Conservation (phyloP, 1,139 yeast species). For the Lodderomyces elongisporus region DNA sequence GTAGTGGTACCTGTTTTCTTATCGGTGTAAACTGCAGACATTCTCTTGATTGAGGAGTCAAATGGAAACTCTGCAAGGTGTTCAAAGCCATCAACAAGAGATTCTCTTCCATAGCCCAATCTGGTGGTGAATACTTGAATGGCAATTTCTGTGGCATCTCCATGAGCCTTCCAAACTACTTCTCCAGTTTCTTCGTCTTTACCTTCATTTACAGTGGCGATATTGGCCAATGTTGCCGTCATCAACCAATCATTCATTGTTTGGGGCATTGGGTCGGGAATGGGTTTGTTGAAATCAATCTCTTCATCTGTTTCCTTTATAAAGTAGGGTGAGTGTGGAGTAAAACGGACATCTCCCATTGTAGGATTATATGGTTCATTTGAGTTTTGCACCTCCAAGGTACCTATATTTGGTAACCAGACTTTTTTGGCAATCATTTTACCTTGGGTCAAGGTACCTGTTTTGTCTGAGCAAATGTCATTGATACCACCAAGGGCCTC, state of each 20-base stretch:
- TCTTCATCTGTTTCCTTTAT: slow-evolving; percentile 38
- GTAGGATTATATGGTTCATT: slow-evolving; percentile 73
- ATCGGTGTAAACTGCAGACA: slow-evolving; percentile 56
- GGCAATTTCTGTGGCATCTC: slow-evolving; percentile 84
- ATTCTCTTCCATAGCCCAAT: slow-evolving; percentile 44
- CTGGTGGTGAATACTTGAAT: slow-evolving; percentile 68
- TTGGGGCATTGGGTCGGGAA: slow-evolving; percentile 22
- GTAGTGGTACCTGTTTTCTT: slow-evolving; percentile 23
- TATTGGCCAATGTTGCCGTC: slow-evolving; percentile 68
- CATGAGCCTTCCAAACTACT: slow-evolving; percentile 63
- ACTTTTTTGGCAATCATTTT: slow-evolving; percentile 68
- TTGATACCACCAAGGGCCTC: slow-evolving; percentile 79
- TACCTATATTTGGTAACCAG: slow-evolving; percentile 77
- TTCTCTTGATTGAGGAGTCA: slow-evolving; percentile 71
- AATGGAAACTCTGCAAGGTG: slow-evolving; percentile 70
- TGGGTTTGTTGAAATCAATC: slow-evolving; percentile 20
- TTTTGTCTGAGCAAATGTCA: slow-evolving; percentile 78
- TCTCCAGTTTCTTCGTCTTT: slow-evolving; percentile 35
- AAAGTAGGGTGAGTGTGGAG: slow-evolving; percentile 37
- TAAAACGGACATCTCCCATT: slow-evolving; percentile 49
- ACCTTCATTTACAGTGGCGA: slow-evolving; percentile 51
- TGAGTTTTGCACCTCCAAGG: slow-evolving; percentile 54
- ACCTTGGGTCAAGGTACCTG: slow-evolving; percentile 79
- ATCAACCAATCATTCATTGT: slow-evolving; percentile 45
- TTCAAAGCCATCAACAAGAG: slow-evolving; percentile 29